phyloP scores from a whole-genome alignment of 2,329 filamentous ascomycete genomes.

The Colletotrichum musae region DNA sequence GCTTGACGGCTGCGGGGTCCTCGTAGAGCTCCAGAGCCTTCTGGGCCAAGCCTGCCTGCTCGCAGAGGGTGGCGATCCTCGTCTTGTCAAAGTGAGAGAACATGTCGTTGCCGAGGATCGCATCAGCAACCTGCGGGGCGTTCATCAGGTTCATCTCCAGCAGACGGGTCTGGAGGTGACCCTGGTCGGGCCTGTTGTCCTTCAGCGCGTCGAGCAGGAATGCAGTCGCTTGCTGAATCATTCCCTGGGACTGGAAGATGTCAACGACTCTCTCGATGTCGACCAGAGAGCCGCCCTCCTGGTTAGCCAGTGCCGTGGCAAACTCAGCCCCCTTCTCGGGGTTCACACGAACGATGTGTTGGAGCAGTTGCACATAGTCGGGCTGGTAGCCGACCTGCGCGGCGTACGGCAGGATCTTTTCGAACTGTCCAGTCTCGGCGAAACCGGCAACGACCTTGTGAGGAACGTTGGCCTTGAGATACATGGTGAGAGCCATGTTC shows the following conservation, averaged over 20 bases:
- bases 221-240: conserved; percentile 98
- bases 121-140: conserved; percentile 96
- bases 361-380: conserved; percentile 93
- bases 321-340: conserved; percentile 97
- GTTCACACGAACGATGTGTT: conserved; percentile 92
- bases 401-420: conserved; percentile 94
- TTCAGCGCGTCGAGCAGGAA: conserved; percentile 97
- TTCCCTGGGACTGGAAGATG: conserved; percentile 97
- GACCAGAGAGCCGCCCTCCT: conserved; percentile 88
- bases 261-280: conserved; percentile 96
- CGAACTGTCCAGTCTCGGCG: conserved; percentile 96
- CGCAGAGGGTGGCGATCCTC: conserved; percentile 90
- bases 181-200: conserved; percentile 95
- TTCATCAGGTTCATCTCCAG: conserved; percentile 99
- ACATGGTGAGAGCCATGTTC: conserved; percentile 88
- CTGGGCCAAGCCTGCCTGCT: conserved; percentile 89
- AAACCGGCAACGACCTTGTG: conserved; percentile 96
- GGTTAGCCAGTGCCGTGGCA: conserved; percentile 90
- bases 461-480: conserved; percentile 89
- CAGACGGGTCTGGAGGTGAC: conserved; percentile 91
- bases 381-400: conserved; percentile 89
- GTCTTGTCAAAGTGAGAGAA: conserved; percentile 96
- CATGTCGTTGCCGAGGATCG: conserved; percentile 98
- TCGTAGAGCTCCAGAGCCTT: conserved; percentile 96
- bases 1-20: conserved; percentile 90